These are phyloP conservation scores for Vishniacozyma victoriae DNA, from an alignment of 768 basidiomycete species.

Conservation along the genomic window DNA sequence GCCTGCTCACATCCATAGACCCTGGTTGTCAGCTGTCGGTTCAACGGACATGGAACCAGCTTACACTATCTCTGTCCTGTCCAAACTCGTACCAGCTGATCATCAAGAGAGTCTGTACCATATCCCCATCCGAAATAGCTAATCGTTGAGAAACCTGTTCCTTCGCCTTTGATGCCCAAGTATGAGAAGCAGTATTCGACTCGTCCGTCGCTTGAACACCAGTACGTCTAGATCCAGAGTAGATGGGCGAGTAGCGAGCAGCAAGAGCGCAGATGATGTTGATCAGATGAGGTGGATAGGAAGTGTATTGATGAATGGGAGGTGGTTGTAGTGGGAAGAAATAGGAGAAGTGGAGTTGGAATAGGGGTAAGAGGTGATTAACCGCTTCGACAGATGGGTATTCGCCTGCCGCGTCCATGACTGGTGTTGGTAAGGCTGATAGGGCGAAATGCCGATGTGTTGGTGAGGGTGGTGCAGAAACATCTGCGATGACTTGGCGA, in stretches of 20 bases:
- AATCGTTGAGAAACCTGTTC: slow-evolving; percentile 7
- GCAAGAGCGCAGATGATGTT: slow-evolving; percentile 15
- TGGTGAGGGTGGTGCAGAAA: slow-evolving; percentile 16
- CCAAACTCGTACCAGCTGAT: slow-evolving; percentile 25
- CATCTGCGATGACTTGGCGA: slow-evolving; percentile 9
- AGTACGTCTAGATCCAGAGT: not conserved
- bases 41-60: not conserved
- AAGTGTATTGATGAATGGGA: not conserved
- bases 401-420: slow-evolving; percentile 1
- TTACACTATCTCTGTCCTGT: slow-evolving; percentile 15
- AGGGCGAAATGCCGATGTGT: not conserved
- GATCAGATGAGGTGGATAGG: slow-evolving; percentile 7
- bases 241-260: slow-evolving; percentile 11
- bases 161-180: slow-evolving; percentile 16
- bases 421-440: not conserved
- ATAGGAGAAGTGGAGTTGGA: slow-evolving; percentile 15
- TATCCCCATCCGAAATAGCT: slow-evolving; percentile 3
- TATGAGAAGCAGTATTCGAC: not conserved
- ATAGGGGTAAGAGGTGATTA: slow-evolving; percentile 9
- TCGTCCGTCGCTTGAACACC: not conserved
- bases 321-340: slow-evolving; percentile 14
- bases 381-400: slow-evolving; percentile 1
- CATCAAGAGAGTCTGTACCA: slow-evolving; percentile 10
- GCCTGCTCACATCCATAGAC: slow-evolving; percentile 23
- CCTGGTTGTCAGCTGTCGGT: slow-evolving; percentile 6